Evolutionary conservation across 805 yeast genomes (phyloP).

Genomic region (Myxozyma kluyveri): DNA sequence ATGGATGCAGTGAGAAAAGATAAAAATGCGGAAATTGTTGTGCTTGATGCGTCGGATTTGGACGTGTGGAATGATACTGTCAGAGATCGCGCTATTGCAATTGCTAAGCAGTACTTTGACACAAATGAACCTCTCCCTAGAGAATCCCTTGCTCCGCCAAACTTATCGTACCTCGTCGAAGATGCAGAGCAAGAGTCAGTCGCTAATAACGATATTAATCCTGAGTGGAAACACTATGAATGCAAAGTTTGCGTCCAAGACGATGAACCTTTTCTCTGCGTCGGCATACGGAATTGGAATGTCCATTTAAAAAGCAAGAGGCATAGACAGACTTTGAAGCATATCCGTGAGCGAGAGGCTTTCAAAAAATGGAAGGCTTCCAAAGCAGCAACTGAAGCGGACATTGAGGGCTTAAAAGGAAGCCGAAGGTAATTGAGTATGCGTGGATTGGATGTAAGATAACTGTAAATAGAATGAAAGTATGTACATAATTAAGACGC

Average conservation of each 20-base stretch:
- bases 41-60: conserved; percentile 77
- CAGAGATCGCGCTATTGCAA: conserved; percentile 50
- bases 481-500: neutral
- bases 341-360: conserved; percentile 25
- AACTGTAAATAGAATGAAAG: neutral
- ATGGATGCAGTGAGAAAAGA: conserved; percentile 48
- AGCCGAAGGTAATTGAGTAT: neutral
- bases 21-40: conserved; percentile 50
- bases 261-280: conserved; percentile 56
- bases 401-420: neutral
- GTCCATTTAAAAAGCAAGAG: conserved; percentile 66
- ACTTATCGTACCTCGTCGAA: conserved; percentile 1
- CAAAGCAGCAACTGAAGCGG: neutral
- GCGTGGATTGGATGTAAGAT: neutral
- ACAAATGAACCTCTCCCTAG: conserved; percentile 14
- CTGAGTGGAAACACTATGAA: conserved; percentile 62
- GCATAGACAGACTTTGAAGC: conserved; percentile 41
- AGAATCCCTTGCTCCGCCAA: conserved; percentile 35
- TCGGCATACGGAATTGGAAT: conserved; percentile 71
- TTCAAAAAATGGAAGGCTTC: conserved; percentile 29
- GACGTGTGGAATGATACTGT: conserved; percentile 59
- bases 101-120: conserved; percentile 46
- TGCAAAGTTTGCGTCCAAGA: conserved; percentile 67
- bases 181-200: conserved; percentile 1
- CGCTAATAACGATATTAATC: neutral